Evolutionary conservation across 805 yeast genomes (phyloP).

Genomic region (Nakazawaea ishiwadae): DNA sequence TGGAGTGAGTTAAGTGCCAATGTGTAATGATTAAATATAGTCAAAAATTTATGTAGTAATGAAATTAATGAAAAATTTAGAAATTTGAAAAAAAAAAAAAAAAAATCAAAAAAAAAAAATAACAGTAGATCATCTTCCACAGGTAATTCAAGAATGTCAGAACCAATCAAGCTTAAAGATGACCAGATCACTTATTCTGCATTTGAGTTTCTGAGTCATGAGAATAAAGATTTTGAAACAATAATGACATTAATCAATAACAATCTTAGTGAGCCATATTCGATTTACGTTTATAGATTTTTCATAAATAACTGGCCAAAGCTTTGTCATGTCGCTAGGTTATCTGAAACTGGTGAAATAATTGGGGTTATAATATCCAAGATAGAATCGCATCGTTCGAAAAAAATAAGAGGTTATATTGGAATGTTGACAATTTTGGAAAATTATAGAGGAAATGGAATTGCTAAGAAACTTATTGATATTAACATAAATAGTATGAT

Average conservation of each 20-base stretch:
- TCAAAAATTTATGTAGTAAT: neutral
- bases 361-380: conserved; percentile 88
- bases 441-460: conserved; percentile 68
- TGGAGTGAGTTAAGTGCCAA: conserved; percentile 2
- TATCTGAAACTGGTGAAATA: conserved; percentile 25
- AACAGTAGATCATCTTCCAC: neutral
- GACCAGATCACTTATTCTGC: neutral
- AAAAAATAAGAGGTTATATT: conserved; percentile 81
- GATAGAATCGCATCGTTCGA: conserved; percentile 69
- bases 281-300: conserved; percentile 87
- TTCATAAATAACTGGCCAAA: conserved; percentile 91
- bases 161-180: conserved; percentile 1
- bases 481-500: conserved; percentile 62
- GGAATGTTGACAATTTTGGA: conserved; percentile 92
- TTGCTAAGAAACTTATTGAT: conserved; percentile 70
- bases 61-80: neutral
- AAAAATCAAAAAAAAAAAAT: neutral
- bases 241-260: conserved; percentile 56
- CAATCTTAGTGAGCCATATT: conserved; percentile 91
- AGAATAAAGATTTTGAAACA: conserved; percentile 38
- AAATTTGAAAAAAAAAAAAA: neutral
- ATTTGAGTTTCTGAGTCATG: conserved; percentile 3
- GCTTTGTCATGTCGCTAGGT: conserved; percentile 62
- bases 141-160: neutral
- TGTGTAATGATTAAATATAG: neutral